Evolutionary conservation across 305 asterid genomes (phyloP), one percentile per base, ranked within the genome.

Genomic region (Solanum hybrid): DNA sequence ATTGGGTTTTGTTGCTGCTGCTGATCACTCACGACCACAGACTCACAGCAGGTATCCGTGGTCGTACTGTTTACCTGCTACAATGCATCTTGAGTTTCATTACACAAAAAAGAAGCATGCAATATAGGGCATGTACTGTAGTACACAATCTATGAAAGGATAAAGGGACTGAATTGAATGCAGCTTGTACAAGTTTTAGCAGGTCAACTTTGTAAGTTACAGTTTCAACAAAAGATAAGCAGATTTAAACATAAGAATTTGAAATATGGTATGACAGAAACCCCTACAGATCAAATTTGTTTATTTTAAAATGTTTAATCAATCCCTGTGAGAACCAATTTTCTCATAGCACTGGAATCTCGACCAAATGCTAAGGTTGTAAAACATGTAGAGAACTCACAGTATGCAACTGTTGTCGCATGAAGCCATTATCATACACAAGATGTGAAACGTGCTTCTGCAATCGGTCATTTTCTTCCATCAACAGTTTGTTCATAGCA

Each of bases 401-500:
- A 83, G 98, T 94, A 89, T 94, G 95, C 73, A 96, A 51, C 90
- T 97, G 96, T 86, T 94, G 96, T 36, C 97, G 95, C 98, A 97
- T 95, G 89, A 77, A 96, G 39, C 99, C 99, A 89, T 97, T 97
- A 57, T 97, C 99, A 89, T 96, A 96, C 89, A 97, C 99, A 90
- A 97, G 91, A 29, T 96, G 98, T 0, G 99, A 96, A 88, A 97
- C 98, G 89, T 97, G 99, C 93, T 95, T 97, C 89, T 97, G 99
- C 80, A 97, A 91, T 69, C 99, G 98, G 92, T 97, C 99, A 36
- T 97, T 97, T 92, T 97, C 99, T 94, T 97, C 99, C 99, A 97
- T 97, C 92, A 97, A 93, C 93, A 97, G 94, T 95, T 95, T 97
- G 92, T 97, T 97, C 99, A 97, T 97, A 85, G 99, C 98, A 81